Percentiles rank a stretch among this genome's conserved stretches.
Evolutionary conservation across 1,284 basidiomycete species (phyloP).

Genomic region (Pascua sp.): DNA sequence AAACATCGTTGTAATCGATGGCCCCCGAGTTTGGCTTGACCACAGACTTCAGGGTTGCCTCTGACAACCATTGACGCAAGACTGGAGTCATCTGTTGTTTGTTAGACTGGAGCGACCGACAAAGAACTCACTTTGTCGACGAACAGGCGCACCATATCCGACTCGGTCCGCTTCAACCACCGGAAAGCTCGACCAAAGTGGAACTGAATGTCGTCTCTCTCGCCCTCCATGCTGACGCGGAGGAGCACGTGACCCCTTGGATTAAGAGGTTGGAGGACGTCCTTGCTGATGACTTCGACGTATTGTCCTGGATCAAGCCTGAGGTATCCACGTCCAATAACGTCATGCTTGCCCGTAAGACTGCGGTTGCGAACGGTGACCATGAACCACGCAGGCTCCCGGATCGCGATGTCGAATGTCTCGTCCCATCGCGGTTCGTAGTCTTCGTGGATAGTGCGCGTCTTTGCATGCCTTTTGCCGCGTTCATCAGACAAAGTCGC

Average conservation of each 20-base stretch:
- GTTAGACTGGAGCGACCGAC: not conserved
- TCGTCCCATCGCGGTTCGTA: slow-evolving; percentile 93
- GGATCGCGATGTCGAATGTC: slow-evolving; percentile 87
- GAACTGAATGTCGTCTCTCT: slow-evolving; percentile 96
- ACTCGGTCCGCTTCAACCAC: slow-evolving; percentile 87
- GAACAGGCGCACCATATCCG: slow-evolving; percentile 93
- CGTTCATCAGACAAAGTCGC: slow-evolving; percentile 90
- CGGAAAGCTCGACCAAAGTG: slow-evolving; percentile 96
- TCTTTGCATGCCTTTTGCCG: slow-evolving; percentile 87
- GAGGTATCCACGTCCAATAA: slow-evolving; percentile 86
- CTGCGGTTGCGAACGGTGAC: slow-evolving; percentile 88
- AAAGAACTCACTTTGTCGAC: slow-evolving; percentile 91
- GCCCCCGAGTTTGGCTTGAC: slow-evolving; percentile 56
- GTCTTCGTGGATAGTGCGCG: slow-evolving; percentile 90
- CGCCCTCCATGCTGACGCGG: slow-evolving; percentile 95
- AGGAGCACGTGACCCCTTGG: slow-evolving; percentile 74
- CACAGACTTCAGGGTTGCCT: slow-evolving; percentile 69
- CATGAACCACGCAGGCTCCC: slow-evolving; percentile 84
- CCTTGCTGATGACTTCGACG: slow-evolving; percentile 83
- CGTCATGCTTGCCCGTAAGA: slow-evolving; percentile 82
- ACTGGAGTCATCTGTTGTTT: slow-evolving; percentile 80
- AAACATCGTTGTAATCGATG: slow-evolving; percentile 68
- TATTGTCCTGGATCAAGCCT: slow-evolving; percentile 86
- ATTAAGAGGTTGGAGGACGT: slow-evolving; percentile 86
- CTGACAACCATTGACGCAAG: slow-evolving; percentile 83